Conservation (phyloP, 768 basidiomycete genomes). For the Chiua virens region DNA sequence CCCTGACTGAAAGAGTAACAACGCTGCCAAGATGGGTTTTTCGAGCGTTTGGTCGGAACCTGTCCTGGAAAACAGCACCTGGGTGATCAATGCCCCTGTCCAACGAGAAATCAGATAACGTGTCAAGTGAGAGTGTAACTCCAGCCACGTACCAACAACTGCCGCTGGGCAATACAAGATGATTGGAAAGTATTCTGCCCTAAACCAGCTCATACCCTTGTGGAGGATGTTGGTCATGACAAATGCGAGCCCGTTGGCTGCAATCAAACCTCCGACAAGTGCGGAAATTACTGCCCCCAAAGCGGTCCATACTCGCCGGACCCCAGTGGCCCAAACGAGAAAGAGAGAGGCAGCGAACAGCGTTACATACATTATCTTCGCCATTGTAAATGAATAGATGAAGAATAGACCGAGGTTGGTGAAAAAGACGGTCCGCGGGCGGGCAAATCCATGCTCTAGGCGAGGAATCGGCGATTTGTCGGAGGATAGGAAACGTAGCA, state of each 20-base stretch:
- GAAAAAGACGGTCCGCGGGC: constrained; percentile 76
- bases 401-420: constrained; percentile 66
- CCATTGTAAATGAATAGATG: constrained; percentile 72
- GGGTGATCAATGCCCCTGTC: constrained; percentile 62
- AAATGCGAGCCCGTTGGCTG: constrained; percentile 70
- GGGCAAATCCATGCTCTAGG: constrained; percentile 35
- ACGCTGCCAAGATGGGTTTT: constrained; percentile 55
- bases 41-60: constrained; percentile 45
- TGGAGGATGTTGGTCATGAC: constrained; percentile 62
- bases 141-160: constrained; percentile 55
- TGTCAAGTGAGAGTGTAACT: neutral
- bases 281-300: constrained; percentile 52
- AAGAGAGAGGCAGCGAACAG: constrained; percentile 48
- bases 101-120: neutral
- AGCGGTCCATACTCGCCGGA: constrained; percentile 36
- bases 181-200: constrained; percentile 61
- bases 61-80: constrained; percentile 47
- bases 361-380: constrained; percentile 58
- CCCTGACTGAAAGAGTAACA: constrained; percentile 59
- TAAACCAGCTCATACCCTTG: constrained; percentile 86
- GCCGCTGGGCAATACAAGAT: constrained; percentile 75
- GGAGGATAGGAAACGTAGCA: constrained; percentile 73
- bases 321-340: constrained; percentile 38
- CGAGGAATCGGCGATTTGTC: constrained; percentile 48
- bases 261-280: constrained; percentile 54